A percentile compares a stretch with the other conserved stretches of the same genome.
Evolutionary conservation across 2,329 filamentous ascomycete species (phyloP).

Genomic region (Hypoxylon sp.): DNA sequence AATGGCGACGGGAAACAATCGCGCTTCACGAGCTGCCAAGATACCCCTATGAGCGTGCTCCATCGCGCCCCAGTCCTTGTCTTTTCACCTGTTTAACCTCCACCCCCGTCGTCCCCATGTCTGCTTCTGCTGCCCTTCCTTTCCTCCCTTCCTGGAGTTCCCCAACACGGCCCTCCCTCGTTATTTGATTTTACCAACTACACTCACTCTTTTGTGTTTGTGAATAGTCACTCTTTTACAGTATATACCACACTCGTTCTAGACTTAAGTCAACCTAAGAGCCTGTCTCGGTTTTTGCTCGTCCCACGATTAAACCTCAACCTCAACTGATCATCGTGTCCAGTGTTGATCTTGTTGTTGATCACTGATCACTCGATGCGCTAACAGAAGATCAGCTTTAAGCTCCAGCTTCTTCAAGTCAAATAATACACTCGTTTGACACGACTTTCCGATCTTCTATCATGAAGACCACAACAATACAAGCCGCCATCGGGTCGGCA

Average conservation of each 20-base stretch:
- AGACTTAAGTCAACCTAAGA: conserved; percentile 6
- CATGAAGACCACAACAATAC: conserved; percentile 67
- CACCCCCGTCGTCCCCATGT: conserved; percentile 14
- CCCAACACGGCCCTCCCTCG: conserved; percentile 27
- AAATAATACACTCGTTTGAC: conserved; percentile 36
- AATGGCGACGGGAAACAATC: conserved; percentile 28
- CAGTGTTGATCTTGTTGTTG: conserved; percentile 39
- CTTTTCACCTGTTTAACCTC: conserved; percentile 6
- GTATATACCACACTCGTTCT: conserved; percentile 27
- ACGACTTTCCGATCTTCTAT: conserved; percentile 39
- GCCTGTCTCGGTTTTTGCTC: conserved; percentile 16
- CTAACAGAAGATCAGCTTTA: conserved; percentile 26
- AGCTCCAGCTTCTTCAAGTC: conserved; percentile 22
- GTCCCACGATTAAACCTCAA: conserved; percentile 18
- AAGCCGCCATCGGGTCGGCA: conserved; percentile 63
- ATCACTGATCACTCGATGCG: conserved; percentile 37
- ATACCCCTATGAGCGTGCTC: conserved; percentile 12
- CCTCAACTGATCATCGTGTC: conserved; percentile 34
- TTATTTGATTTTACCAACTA: conserved; percentile 24
- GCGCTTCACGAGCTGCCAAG: conserved; percentile 18
- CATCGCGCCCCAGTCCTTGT: conserved; percentile 9
- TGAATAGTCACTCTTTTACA: conserved; percentile 36
- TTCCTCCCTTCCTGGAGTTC: conserved; percentile 31
- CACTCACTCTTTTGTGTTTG: conserved; percentile 26
- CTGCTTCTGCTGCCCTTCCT: conserved; percentile 15